Base-by-base conservation (phyloP, 768 basidiomycete genomes). In the Hebeloma cylindrosporum region DNA sequence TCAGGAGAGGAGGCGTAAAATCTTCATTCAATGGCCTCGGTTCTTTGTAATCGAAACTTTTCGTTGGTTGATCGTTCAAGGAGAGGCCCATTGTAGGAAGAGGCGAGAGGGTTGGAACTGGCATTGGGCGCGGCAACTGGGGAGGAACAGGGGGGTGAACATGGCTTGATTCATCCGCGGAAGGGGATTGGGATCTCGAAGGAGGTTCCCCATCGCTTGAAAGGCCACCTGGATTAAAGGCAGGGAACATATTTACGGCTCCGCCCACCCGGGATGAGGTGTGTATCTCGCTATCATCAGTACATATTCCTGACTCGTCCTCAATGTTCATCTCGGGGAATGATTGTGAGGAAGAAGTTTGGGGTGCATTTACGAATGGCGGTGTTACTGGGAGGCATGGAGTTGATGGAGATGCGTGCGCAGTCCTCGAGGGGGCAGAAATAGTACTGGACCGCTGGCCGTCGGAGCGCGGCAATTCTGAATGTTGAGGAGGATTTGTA, bases 21-120 rank as follows among this genome's bases (percentile, higher is more conserved):
- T 67, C 65, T 30, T 58, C 63, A 56, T 87, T 81, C 43, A 88
- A 65, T 45, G 67, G 65, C 26, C 88, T 71, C 13, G 88, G 88
- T 40, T 74, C 67, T 54, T 79, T 78, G 58, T 82, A 85, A 50
- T 85, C 79, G 53, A 79, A 66, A 10, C 55, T 54, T 33, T 61
- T 70, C 25, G 57, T 49, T 35, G 36, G 41, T 42, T 36, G 29
- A n/a, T 48, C 30, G 18, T 47, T 22, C 5, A 28, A 21, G 1
- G 40, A 43, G 17, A 29, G 17, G 14, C 14, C 17, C 29, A 36
- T 29, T 10, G 40, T 16, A 7, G 37, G 11, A 20, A 20, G 5
- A 8, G 40, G 17, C 4, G 40, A 20, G 36, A 13, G 38, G 21
- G 30, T 21, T 23, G 23, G 20, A 8, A 8, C 30, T 8, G 30